Evolutionary conservation across 202 grass and related monocot genomes (phyloP).

Genomic region (Schoenoplectus triqueter): DNA sequence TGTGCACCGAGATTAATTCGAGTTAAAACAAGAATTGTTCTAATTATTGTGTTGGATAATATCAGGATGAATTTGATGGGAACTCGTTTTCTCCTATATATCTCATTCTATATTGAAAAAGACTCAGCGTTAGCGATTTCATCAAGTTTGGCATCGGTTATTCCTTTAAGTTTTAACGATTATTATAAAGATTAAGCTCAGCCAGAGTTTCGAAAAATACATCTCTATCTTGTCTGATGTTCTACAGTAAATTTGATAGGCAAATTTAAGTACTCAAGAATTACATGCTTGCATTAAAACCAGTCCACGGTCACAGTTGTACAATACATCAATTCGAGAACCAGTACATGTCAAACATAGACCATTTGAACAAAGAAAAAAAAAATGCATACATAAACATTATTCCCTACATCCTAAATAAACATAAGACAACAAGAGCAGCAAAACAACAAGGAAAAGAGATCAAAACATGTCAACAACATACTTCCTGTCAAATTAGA

Average conservation of each 20-base stretch:
- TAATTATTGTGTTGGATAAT: neutral
- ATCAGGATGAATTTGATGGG: neutral
- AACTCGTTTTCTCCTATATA: neutral
- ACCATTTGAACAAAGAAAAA: neutral
- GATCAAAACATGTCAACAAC: slow-evolving; percentile 1
- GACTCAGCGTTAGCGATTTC: neutral
- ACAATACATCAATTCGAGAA: neutral
- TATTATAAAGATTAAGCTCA: neutral
- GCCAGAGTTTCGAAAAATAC: neutral
- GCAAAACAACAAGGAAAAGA: neutral
- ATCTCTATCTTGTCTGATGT: slow-evolving; percentile 8
- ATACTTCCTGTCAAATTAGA: neutral
- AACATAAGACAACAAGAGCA: neutral
- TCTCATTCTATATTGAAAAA: slow-evolving; percentile 3
- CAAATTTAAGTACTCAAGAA: neutral
- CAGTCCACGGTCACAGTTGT: neutral
- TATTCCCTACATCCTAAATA: neutral
- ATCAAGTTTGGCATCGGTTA: neutral
- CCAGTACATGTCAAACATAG: neutral
- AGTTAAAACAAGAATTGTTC: neutral
- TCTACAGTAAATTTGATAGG: neutral
- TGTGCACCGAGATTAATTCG: neutral
- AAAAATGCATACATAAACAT: neutral
- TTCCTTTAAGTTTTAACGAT: neutral
- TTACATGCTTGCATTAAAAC: neutral